phyloP scores from a whole-genome alignment of 352 stramenopile genomes.

The Phytophthora europaea region DNA sequence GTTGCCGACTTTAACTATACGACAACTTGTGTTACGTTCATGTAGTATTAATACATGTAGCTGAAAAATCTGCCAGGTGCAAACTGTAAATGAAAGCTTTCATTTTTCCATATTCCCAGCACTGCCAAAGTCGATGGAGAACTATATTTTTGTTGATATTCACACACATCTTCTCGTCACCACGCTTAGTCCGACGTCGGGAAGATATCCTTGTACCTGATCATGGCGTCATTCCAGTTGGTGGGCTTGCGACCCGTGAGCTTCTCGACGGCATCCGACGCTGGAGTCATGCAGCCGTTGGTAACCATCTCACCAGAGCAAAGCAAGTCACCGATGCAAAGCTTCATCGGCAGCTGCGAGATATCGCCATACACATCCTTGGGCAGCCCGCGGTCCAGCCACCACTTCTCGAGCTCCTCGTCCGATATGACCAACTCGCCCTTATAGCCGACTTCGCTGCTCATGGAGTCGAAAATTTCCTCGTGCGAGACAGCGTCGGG shows the following conservation, averaged over 20 bases:
- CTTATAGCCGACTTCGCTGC: conserved; percentile 13
- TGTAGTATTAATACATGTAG: no score
- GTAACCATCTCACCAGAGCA: conserved; percentile 25
- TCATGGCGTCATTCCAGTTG: conserved; percentile 18
- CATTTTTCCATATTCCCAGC: no score
- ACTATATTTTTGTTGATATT: no score
- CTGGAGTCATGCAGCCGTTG: conserved; percentile 21
- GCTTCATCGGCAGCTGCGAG: conserved; percentile 28
- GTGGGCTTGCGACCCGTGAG: conserved; percentile 22
- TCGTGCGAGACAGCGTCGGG: conserved; percentile 16
- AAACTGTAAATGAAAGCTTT: no score
- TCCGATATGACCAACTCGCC: conserved; percentile 18
- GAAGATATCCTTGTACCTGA: conserved; percentile 30
- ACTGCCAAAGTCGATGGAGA: no score
- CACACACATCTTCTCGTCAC: neutral
- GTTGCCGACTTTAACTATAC: no score
- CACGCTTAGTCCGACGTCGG: conserved; percentile 12
- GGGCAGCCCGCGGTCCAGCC: conserved; percentile 24
- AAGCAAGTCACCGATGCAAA: conserved; percentile 25
- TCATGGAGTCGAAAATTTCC: conserved; percentile 25
- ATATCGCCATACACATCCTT: conserved; percentile 26
- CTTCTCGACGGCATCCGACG: conserved; percentile 23
- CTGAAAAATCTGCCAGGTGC: no score
- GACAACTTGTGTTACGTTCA: no score
- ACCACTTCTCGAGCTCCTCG: conserved; percentile 25